Percentiles rank a stretch among this genome's conserved stretches.
Conservation (phyloP, 176 grass and related monocot species). For the Hsuehochloa calcarea region DNA sequence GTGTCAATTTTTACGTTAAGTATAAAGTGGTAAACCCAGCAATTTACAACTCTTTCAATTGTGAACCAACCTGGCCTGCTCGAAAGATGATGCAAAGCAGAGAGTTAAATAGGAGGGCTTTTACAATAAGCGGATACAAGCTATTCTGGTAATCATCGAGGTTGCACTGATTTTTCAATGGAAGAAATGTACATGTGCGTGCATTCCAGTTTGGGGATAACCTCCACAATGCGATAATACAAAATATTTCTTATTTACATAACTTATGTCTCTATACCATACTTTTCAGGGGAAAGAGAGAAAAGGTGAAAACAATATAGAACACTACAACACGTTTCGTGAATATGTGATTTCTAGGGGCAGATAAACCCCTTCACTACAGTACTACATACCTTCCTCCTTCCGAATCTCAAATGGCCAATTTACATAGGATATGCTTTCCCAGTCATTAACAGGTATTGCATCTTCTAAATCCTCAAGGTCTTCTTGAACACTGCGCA, state of each 20-base stretch:
- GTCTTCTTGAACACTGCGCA: constrained; percentile 58
- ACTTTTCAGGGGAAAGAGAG: not conserved
- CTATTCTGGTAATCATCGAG: not conserved
- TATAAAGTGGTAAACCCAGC: not conserved
- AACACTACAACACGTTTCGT: not conserved
- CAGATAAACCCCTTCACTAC: not conserved
- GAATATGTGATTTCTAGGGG: not conserved
- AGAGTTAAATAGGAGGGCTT: not conserved
- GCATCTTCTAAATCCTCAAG: constrained; percentile 82
- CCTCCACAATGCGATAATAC: not conserved
- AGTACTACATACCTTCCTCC: constrained; percentile 52
- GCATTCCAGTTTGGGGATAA: not conserved
- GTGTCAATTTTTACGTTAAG: not conserved
- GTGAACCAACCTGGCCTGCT: not conserved
- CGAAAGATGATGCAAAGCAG: not conserved
- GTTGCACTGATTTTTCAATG: not conserved
- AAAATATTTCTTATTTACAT: not conserved
- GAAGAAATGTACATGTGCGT: not conserved
- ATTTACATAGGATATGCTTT: constrained; percentile 87
- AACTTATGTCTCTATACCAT: not conserved
- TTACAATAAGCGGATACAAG: not conserved
- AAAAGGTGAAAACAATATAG: not conserved
- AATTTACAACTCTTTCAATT: not conserved
- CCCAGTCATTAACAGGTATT: constrained; percentile 60
- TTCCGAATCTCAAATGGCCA: constrained; percentile 69